phyloP scores from a whole-genome alignment of 768 basidiomycete genomes.

The Termitomyces sp. region DNA sequence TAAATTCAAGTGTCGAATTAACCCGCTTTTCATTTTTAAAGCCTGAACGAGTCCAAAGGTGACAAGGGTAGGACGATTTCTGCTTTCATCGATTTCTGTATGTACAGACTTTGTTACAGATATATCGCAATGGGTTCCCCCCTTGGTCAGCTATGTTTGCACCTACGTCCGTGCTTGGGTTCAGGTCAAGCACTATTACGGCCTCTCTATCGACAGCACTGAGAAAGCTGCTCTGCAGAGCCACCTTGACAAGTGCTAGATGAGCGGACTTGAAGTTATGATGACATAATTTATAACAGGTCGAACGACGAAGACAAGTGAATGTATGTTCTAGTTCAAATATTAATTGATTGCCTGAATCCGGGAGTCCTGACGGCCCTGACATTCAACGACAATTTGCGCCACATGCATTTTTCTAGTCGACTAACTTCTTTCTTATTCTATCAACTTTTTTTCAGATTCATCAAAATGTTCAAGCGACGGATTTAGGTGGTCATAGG shows the following conservation, averaged over 20 bases:
- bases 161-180: slow-evolving; percentile 54
- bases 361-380: not conserved
- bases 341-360: not conserved
- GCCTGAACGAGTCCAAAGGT: slow-evolving; percentile 46
- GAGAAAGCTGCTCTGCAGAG: slow-evolving; percentile 47
- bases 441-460: not conserved
- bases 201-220: slow-evolving; percentile 42
- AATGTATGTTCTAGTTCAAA: not conserved
- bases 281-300: not conserved
- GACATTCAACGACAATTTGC: not conserved
- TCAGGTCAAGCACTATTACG: slow-evolving; percentile 46
- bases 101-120: slow-evolving; percentile 23
- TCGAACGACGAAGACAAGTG: not conserved
- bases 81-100: not conserved
- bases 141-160: slow-evolving; percentile 44
- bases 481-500: not conserved
- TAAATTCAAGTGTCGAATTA: not conserved
- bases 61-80: slow-evolving; percentile 31
- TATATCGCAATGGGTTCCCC: slow-evolving; percentile 48
- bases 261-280: not conserved
- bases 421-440: not conserved
- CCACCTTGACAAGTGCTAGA: slow-evolving; percentile 22
- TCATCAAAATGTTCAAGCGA: not conserved
- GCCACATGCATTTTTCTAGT: not conserved
- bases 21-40: slow-evolving; percentile 7